Evolutionary conservation across 805 yeast species (phyloP).

Genomic region (Candida alai): DNA sequence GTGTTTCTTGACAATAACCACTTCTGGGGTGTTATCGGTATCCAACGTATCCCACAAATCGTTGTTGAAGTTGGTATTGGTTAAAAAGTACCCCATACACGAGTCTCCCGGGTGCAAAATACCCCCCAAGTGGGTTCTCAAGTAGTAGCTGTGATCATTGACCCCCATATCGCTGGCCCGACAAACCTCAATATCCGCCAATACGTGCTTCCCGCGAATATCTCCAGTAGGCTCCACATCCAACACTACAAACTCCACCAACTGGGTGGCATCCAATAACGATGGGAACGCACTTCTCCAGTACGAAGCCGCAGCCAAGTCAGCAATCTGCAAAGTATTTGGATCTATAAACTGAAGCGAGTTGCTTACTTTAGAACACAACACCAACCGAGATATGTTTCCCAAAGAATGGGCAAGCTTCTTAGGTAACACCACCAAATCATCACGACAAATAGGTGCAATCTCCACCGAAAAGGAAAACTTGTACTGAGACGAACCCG

Average conservation of each 20-base stretch:
- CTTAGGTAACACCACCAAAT: conserved; percentile 86
- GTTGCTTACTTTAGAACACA: conserved; percentile 83
- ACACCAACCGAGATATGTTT: conserved; percentile 71
- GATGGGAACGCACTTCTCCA: conserved; percentile 83
- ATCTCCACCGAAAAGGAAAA: conserved; percentile 91
- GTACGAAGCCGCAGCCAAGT: conserved; percentile 63
- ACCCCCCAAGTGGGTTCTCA: conserved; percentile 91
- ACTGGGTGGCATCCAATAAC: conserved; percentile 68
- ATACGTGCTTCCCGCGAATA: conserved; percentile 68
- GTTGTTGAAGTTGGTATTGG: conserved; percentile 84
- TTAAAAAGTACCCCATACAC: conserved; percentile 83
- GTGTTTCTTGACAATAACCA: conserved; percentile 81
- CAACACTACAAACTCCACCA: conserved; percentile 82
- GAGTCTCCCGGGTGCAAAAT: conserved; percentile 96
- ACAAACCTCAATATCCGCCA: conserved; percentile 91
- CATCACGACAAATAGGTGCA: conserved; percentile 96
- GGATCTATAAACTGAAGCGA: conserved; percentile 87
- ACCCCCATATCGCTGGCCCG: conserved; percentile 84
- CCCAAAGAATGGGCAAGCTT: conserved; percentile 82
- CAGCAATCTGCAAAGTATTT: conserved; percentile 70
- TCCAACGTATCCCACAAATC: conserved; percentile 74
- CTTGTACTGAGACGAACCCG: conserved; percentile 83
- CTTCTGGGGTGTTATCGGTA: conserved; percentile 71
- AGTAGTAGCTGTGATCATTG: conserved; percentile 77
- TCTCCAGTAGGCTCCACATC: conserved; percentile 92